phyloP scores from a whole-genome alignment of 768 basidiomycete genomes.

The Clitopilus hobsonii region DNA sequence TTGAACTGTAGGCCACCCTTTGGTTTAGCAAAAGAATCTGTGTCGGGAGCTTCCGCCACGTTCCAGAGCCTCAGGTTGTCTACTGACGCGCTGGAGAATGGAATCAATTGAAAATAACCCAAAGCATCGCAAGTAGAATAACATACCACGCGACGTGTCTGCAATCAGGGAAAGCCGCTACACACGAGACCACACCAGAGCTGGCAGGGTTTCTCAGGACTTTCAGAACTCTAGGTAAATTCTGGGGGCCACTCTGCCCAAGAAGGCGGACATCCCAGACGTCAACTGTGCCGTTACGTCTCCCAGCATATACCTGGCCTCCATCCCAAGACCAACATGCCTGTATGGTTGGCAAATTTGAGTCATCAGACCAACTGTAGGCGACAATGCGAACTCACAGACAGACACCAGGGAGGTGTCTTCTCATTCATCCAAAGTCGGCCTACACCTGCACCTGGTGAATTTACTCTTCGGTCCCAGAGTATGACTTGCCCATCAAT shows the following conservation, averaged over 20 bases:
- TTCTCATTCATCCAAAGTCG: constrained; percentile 87
- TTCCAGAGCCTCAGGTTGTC: constrained; percentile 97
- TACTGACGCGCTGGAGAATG: constrained; percentile 64
- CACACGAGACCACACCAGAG: constrained; percentile 88
- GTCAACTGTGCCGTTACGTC: constrained; percentile 87
- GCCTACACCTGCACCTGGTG: constrained; percentile 68
- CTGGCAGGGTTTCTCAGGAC: constrained; percentile 82
- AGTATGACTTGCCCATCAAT: constrained; percentile 91
- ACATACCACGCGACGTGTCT: constrained; percentile 85
- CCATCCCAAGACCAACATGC: constrained; percentile 94
- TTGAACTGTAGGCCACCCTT: constrained; percentile 83
- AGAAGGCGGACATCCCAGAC: constrained; percentile 91
- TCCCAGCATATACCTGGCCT: constrained; percentile 82
- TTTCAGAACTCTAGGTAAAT: constrained; percentile 74
- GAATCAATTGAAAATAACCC: constrained; percentile 3
- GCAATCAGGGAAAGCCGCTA: constrained; percentile 90
- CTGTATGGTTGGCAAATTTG: constrained; percentile 32
- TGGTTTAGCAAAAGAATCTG: constrained; percentile 55
- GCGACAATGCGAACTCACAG: constrained; percentile 46
- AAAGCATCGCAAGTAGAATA: constrained; percentile 1
- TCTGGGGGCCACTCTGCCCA: constrained; percentile 54
- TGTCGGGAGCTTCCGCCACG: constrained; percentile 69
- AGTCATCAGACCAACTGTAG: constrained; percentile 1
- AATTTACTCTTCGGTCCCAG: constrained; percentile 80
- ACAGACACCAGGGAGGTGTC: constrained; percentile 94